These are phyloP conservation scores for Cladosporium oxysporum DNA, from an alignment of 2,329 filamentous ascomycete genomes.

Conservation along the genomic window DNA sequence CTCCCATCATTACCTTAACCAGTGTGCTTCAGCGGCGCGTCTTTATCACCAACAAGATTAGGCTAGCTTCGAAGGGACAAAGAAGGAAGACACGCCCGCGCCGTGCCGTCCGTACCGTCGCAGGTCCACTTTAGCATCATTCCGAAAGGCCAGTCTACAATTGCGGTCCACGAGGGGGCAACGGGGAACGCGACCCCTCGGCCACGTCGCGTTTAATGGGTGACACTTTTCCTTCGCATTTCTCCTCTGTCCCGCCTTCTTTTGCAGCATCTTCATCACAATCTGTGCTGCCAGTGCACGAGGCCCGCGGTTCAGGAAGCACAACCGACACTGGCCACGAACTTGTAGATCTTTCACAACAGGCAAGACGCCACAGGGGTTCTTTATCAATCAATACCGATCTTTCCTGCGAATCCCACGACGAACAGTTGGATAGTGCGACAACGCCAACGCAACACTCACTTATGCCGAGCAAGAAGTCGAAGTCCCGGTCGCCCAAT, in stretches of 20 bases:
- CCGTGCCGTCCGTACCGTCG: background rate
- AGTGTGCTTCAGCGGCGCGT: background rate
- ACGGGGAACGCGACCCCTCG: conserved; percentile 2
- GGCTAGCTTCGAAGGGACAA: background rate
- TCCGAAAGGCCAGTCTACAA: conserved; percentile 12
- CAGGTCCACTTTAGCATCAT: conserved; percentile 12
- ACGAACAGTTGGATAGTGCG: conserved; percentile 13
- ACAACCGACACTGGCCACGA: conserved; percentile 9
- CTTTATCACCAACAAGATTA: background rate
- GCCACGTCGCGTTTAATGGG: conserved; percentile 13
- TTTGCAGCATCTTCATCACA: conserved; percentile 20
- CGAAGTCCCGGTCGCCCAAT: conserved; percentile 36
- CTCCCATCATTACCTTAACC: background rate
- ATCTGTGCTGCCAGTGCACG: conserved; percentile 28
- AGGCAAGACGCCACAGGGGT: conserved; percentile 7
- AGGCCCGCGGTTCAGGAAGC: conserved; percentile 20
- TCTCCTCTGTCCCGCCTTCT: conserved; percentile 7
- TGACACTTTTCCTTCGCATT: conserved; percentile 13
- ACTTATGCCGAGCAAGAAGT: conserved; percentile 35
- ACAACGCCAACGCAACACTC: background rate
- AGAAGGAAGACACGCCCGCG: background rate
- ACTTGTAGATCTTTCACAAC: conserved; percentile 12
- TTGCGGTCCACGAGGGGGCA: conserved; percentile 1
- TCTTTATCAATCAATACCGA: conserved; percentile 13
- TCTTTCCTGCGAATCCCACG: background rate